Evolutionary conservation across 768 basidiomycete species (phyloP).

Genomic region (Xerocomus potaroensis): DNA sequence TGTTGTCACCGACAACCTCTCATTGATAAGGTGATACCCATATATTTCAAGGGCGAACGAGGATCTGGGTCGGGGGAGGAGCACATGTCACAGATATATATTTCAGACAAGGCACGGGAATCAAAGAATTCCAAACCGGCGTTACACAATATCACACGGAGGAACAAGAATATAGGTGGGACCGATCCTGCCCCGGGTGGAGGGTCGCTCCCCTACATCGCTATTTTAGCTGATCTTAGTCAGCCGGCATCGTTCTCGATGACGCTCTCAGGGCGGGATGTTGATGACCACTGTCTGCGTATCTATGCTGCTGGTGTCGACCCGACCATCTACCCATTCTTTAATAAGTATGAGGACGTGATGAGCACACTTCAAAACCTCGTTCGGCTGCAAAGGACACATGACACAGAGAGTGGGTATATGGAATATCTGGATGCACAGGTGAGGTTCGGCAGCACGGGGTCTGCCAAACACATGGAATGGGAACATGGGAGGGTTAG

Average conservation of each 20-base stretch:
- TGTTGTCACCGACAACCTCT: conserved; percentile 9
- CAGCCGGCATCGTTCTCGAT: not conserved
- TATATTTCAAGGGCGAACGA: conserved; percentile 5
- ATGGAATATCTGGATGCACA: not conserved
- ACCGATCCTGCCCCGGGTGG: not conserved
- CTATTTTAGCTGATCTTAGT: conserved; percentile 10
- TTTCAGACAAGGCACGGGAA: conserved; percentile 14
- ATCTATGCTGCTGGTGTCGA: conserved; percentile 4
- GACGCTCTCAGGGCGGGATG: not conserved
- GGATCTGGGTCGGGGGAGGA: not conserved
- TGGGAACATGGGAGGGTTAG: conserved; percentile 7
- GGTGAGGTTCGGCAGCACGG: not conserved
- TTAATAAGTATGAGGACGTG: not conserved
- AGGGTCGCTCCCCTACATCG: conserved; percentile 1
- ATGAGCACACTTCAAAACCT: not conserved
- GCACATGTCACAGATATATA: conserved; percentile 14
- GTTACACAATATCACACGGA: not conserved
- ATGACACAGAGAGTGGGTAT: not conserved
- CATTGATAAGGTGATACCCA: conserved; percentile 13
- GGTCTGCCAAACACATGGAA: not conserved
- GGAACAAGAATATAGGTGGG: not conserved
- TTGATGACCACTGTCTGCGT: conserved; percentile 4
- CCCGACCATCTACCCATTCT: conserved; percentile 2
- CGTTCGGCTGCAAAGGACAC: not conserved
- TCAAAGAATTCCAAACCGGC: not conserved